Evolutionary conservation across 139 green algal genomes (phyloP), one percentile per base, ranked within the genome.

Genomic region (Tetradesmus obliquus): DNA sequence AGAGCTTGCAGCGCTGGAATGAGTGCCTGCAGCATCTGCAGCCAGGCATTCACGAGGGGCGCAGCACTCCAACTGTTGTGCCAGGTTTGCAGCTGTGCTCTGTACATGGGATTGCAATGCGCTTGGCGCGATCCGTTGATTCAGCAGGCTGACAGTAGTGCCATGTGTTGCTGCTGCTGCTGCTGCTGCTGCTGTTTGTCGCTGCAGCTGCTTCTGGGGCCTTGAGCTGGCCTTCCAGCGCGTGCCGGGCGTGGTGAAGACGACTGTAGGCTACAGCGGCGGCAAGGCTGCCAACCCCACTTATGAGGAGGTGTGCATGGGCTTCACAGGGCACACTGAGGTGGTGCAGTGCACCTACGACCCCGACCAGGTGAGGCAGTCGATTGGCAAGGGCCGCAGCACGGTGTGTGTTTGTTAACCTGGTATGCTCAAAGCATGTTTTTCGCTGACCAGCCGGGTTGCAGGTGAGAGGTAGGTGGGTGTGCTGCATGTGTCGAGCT

Each of bases 141-240:
- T 72, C 10, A 13, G 60, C 60, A 72, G 10, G 60, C 10, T 72
- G 60, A 72, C 60, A 72, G 8, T 8, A 54, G 7, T 32, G 74
- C 74, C 74, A 12, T 13, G 74, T 51, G 74, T 17, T 22, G 66
- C 66, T 13, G 66, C 66, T 76, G 66, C 66, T 13, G 13, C 17
- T 76, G 74, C 74, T 32, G 74, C 57, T 57, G 82, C 53, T 19
- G 55, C 53, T 86, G 10, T 86, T 32, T 54, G 83, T 74, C 79
- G 62, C 86, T 74, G 94, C 10, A 96, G 96, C 13, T 98, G 96
- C 94, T 98, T 98, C 90, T 98, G 96, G 96, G 96, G 96, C 12
- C 79, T 97, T 20, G 96, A 98, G 90, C 95, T 98, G 15, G 96
- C 94, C 3, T 97, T 94, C 87, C 95, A 97, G 89, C 94, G 96